Base-by-base conservation (phyloP, 2,329 filamentous ascomycete genomes). In the Fonsecaea pugnacius region DNA sequence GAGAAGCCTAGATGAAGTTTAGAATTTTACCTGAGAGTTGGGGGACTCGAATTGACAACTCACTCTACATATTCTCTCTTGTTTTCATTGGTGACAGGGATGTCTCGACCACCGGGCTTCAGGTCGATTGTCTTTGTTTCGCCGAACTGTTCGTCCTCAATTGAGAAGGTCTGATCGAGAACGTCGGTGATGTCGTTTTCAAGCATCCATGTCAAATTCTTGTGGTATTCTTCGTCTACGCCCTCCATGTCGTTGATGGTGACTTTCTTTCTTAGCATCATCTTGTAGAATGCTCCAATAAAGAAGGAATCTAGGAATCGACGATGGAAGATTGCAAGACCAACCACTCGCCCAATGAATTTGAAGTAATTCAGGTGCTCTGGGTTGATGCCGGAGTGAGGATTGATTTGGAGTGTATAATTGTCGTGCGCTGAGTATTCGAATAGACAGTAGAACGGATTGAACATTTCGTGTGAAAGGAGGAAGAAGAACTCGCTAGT, bases 281-380 rank as follows among this genome's bases (percentile, higher is more conserved):
- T 99, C 85, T 99, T 99, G 86, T 99, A 99, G 74, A 99, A 89
- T 33, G 95, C 95, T 55, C 95, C 95, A 75, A 99, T 98, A 79
- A 99, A 99, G 84, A 99, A 99, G 36, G 95, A 96, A 76, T 99
- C 95, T 69, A 99, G 82, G 85, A 99, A 99, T 57, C 95, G 89
- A 64, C 95, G 87, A 79, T 99, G 95, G 88, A 99, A 99, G 74
- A 99, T 99, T 66, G 95, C 94, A 71, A 99, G 79, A 66, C 95
- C 95, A 64, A 99, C 95, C 32, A 99, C 95, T 65, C 95, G 91
- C 55, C 95, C 95, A 74, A 99, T 99, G 76, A 99, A 99, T 79
- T 96, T 98, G 87, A 99, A 99, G 82, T 98, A 99, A 77, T 97
- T 98, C 73, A 99, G 83, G 86, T 99, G 95, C 80, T 99, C 95